phyloP scores from a whole-genome alignment of 305 asterid species.

The Fraxinus sp. region DNA sequence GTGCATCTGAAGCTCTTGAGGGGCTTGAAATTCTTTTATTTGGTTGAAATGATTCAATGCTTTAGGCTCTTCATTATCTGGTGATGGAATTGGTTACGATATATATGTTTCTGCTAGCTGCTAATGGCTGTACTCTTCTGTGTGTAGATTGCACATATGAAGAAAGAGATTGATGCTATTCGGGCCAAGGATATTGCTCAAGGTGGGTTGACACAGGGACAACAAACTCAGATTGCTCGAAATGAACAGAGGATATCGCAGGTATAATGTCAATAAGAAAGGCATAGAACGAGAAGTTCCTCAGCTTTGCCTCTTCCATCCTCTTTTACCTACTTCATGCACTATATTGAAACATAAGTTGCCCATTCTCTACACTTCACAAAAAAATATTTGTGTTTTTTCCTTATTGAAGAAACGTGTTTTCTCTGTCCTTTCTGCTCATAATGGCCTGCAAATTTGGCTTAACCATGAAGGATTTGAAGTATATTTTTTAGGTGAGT shows the following conservation, averaged over 20 bases:
- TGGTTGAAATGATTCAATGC: neutral
- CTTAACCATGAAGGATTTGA: constrained; percentile 8
- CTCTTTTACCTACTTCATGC: neutral
- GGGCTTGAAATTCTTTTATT: neutral
- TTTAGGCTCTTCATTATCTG: constrained; percentile 7
- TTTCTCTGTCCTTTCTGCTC: neutral
- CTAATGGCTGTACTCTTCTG: constrained; percentile 25
- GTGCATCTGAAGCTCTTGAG: neutral
- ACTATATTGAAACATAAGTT: neutral
- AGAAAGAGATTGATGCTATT: constrained; percentile 97
- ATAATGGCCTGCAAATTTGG: neutral
- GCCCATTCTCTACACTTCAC: neutral
- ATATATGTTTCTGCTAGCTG: neutral
- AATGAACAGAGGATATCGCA: constrained; percentile 94
- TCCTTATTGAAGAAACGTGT: neutral
- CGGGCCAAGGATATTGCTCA: constrained; percentile 97
- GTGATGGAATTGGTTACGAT: neutral
- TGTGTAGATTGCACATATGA: constrained; percentile 87
- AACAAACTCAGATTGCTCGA: constrained; percentile 99
- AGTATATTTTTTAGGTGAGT: constrained; percentile 6
- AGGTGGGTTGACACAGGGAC: constrained; percentile 99
- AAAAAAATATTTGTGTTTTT: neutral
- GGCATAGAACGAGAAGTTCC: constrained; percentile 16
- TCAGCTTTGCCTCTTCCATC: constrained; percentile 5
- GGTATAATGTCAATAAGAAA: constrained; percentile 41